phyloP scores from a whole-genome alignment of 805 yeast genomes.

The Pichia membranifaciens region DNA sequence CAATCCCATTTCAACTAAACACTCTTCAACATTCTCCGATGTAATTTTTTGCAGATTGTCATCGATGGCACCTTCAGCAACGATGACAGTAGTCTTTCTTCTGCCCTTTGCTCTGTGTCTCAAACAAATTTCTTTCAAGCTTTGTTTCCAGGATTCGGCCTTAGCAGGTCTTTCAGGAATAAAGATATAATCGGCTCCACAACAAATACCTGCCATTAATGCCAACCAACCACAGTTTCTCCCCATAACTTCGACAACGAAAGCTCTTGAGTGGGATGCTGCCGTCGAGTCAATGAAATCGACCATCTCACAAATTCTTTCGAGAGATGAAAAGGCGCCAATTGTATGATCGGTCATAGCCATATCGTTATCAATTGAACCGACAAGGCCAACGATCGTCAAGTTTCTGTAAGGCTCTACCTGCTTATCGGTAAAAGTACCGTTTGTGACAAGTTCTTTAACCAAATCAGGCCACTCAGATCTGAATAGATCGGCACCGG shows the following conservation, averaged over 20 bases:
- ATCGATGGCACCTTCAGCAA: slow-evolving; percentile 96
- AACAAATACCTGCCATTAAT: slow-evolving; percentile 93
- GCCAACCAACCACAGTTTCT: slow-evolving; percentile 99
- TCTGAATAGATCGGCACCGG: slow-evolving; percentile 95
- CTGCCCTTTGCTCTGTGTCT: slow-evolving; percentile 84
- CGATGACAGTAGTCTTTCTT: slow-evolving; percentile 92
- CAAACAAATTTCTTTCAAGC: slow-evolving; percentile 65
- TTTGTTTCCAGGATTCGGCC: slow-evolving; percentile 69
- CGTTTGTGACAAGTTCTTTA: slow-evolving; percentile 55
- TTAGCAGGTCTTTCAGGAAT: slow-evolving; percentile 92
- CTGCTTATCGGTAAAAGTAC: slow-evolving; percentile 53
- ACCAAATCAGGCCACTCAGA: slow-evolving; percentile 90
- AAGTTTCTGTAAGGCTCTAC: slow-evolving; percentile 59
- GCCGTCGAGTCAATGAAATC: slow-evolving; percentile 98
- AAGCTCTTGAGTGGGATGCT: slow-evolving; percentile 93
- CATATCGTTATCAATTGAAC: slow-evolving; percentile 98
- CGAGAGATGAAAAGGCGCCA: slow-evolving; percentile 92
- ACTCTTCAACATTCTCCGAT: slow-evolving; percentile 74
- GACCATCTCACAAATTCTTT: slow-evolving; percentile 86
- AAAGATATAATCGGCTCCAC: slow-evolving; percentile 90
- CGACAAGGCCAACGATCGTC: slow-evolving; percentile 90
- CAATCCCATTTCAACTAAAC: slow-evolving; percentile 73
- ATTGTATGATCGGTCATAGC: slow-evolving; percentile 93
- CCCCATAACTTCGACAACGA: slow-evolving; percentile 98
- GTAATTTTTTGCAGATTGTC: slow-evolving; percentile 74